These are phyloP conservation scores for Erysimum cheiri DNA, from an alignment of 441 rosid species.

Conservation along the genomic window DNA sequence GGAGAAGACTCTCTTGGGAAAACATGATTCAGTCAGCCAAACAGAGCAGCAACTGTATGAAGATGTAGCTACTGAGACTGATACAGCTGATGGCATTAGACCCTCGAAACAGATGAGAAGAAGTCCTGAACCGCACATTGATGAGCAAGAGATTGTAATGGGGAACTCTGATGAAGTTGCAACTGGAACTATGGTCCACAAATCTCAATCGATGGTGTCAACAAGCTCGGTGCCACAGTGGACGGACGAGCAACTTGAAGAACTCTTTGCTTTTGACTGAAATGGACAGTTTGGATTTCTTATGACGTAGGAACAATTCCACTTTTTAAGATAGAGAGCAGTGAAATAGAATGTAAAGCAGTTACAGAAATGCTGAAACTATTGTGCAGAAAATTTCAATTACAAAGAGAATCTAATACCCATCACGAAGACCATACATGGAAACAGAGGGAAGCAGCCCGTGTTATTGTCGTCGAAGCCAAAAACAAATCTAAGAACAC, in stretches of 20 bases:
- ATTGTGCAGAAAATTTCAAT: neutral
- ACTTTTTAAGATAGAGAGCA: neutral
- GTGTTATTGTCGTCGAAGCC: too few species aligned
- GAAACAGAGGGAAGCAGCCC: too few species aligned
- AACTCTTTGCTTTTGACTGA: constrained; percentile 70
- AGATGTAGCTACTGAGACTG: constrained; percentile 23
- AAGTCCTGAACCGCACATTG: constrained; percentile 27
- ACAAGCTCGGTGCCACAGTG: constrained; percentile 60
- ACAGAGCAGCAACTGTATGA: constrained; percentile 23
- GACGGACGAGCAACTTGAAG: constrained; percentile 90
- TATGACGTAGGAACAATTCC: constrained; percentile 6
- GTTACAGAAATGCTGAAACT: constrained; percentile 5
- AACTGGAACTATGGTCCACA: constrained; percentile 11
- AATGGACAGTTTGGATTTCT: constrained; percentile 1
- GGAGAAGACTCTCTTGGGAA: constrained; percentile 38
- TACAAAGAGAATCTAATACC: neutral
- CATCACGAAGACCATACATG: neutral
- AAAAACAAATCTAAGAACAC: too few species aligned
- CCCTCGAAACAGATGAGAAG: constrained; percentile 32
- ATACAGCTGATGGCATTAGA: constrained; percentile 18
- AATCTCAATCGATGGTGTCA: constrained; percentile 37
- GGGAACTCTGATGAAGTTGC: constrained; percentile 23
- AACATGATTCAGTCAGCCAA: constrained; percentile 36
- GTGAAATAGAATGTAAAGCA: constrained; percentile 6
- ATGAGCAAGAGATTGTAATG: constrained; percentile 31